Evolutionary conservation across 768 basidiomycete species (phyloP).

Genomic region (Hygrophorus pudorinus): DNA sequence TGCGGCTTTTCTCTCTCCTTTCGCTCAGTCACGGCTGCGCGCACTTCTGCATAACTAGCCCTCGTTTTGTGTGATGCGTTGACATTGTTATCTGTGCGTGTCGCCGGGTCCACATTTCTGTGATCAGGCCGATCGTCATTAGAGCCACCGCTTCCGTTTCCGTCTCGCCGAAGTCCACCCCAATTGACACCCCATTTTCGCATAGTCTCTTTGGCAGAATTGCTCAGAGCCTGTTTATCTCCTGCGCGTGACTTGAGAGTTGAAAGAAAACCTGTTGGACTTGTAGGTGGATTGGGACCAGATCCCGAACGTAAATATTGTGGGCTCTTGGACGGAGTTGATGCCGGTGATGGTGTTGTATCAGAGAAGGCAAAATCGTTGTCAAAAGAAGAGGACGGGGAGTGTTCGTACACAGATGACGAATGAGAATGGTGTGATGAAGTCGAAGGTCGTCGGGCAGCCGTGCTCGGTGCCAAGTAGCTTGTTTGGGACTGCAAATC

Average conservation of each 20-base stretch:
- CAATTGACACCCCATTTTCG: conserved; percentile 89
- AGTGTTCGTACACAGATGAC: conserved; percentile 30
- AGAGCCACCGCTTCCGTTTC: conserved; percentile 11
- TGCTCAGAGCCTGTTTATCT: conserved; percentile 81
- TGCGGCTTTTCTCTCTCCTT: conserved; percentile 34
- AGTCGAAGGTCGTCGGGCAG: too few species aligned
- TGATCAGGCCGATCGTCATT: conserved; percentile 35
- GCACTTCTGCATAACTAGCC: conserved; percentile 63
- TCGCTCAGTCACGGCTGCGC: conserved; percentile 66
- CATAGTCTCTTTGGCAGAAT: conserved; percentile 82
- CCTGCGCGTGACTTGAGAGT: conserved; percentile 66
- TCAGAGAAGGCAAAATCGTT: conserved; percentile 9
- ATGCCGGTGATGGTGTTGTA: conserved; percentile 17
- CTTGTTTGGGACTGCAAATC: too few species aligned
- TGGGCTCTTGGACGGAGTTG: conserved; percentile 25
- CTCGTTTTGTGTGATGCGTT: conserved; percentile 29
- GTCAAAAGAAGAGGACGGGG: conserved; percentile 13
- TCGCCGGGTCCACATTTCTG: conserved; percentile 26
- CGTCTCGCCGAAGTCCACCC: conserved; percentile 53
- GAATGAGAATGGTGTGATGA: conserved; percentile 22
- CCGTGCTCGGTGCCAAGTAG: too few species aligned
- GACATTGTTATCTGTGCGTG: conserved; percentile 23
- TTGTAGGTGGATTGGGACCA: conserved; percentile 25
- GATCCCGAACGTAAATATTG: conserved; percentile 15
- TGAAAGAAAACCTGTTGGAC: conserved; percentile 61